Conservation (phyloP, 768 basidiomycete species). For the Pluteus cervinus region DNA sequence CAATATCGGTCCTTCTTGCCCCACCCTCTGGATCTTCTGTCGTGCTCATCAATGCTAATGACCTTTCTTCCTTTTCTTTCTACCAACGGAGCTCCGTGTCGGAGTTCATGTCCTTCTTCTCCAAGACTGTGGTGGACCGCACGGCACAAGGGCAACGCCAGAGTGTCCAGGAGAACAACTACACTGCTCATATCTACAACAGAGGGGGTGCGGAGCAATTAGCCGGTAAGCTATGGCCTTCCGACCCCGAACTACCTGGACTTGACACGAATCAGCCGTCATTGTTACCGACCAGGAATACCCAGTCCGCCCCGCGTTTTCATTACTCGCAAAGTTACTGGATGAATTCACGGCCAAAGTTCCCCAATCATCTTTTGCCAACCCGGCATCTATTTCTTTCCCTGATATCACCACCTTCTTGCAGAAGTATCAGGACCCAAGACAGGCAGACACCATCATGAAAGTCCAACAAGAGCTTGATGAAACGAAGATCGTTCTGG, state of each 20-base stretch:
- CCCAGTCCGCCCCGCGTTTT: conserved; percentile 94
- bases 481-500: conserved; percentile 98
- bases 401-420: conserved; percentile 72
- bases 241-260: conserved; percentile 5
- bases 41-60: conserved; percentile 61
- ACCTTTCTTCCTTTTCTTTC: conserved; percentile 90
- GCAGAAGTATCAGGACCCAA: conserved; percentile 93
- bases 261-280: conserved; percentile 47
- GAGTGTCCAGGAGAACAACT: conserved; percentile 90
- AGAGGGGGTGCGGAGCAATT: conserved; percentile 81
- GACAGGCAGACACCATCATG: conserved; percentile 98
- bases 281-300: conserved; percentile 96
- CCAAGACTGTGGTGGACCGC: conserved; percentile 86
- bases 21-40: conserved; percentile 59
- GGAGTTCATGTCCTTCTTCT: conserved; percentile 94
- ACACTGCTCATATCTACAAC: conserved; percentile 92
- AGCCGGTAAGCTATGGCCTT: conserved; percentile 50
- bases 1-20: conserved; percentile 67
- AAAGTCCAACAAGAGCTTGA: conserved; percentile 96
- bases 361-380: conserved; percentile 61
- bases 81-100: conserved; percentile 83
- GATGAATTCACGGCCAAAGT: conserved; percentile 88
- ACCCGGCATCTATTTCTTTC: conserved; percentile 67
- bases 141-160: conserved; percentile 86
- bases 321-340: conserved; percentile 84